Percentiles rank a stretch among this genome's conserved stretches.
phyloP scores from a whole-genome alignment of 176 grass and related monocot genomes.

The Musa troglodytarum region DNA sequence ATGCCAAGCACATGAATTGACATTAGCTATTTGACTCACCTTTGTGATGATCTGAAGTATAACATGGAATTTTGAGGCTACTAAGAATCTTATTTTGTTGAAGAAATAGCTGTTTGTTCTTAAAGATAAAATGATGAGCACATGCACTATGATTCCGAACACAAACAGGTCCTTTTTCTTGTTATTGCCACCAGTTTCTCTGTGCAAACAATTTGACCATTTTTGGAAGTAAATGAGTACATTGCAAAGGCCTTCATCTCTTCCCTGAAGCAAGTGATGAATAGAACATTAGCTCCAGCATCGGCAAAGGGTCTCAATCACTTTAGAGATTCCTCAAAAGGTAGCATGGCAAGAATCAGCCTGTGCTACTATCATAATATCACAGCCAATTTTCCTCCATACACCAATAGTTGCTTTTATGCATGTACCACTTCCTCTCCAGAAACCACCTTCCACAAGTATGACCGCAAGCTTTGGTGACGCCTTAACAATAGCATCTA shows the following conservation, averaged over 20 bases:
- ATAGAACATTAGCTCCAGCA: constrained; percentile 84
- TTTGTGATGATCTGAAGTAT: neutral
- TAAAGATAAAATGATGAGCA: neutral
- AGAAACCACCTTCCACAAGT: constrained; percentile 79
- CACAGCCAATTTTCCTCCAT: constrained; percentile 70
- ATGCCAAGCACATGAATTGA: no score
- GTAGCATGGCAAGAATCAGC: constrained; percentile 82
- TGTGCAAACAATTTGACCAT: constrained; percentile 41
- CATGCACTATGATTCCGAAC: neutral
- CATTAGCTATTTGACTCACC: neutral
- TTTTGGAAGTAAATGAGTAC: constrained; percentile 73
- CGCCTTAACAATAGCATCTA: constrained; percentile 51
- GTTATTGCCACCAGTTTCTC: neutral
- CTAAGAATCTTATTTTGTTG: neutral
- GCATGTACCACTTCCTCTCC: constrained; percentile 72
- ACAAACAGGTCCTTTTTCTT: neutral
- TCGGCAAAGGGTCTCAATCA: constrained; percentile 78
- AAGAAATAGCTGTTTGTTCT: neutral
- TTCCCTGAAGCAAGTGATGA: constrained; percentile 84
- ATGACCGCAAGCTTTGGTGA: constrained; percentile 89
- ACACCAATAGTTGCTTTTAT: constrained; percentile 92
- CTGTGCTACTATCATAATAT: constrained; percentile 91
- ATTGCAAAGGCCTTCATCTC: constrained; percentile 81
- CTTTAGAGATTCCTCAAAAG: constrained; percentile 73
- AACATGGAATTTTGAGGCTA: neutral